Base-by-base conservation (phyloP, 257 asterid species). In the Rauvolfia tetraphylla region DNA sequence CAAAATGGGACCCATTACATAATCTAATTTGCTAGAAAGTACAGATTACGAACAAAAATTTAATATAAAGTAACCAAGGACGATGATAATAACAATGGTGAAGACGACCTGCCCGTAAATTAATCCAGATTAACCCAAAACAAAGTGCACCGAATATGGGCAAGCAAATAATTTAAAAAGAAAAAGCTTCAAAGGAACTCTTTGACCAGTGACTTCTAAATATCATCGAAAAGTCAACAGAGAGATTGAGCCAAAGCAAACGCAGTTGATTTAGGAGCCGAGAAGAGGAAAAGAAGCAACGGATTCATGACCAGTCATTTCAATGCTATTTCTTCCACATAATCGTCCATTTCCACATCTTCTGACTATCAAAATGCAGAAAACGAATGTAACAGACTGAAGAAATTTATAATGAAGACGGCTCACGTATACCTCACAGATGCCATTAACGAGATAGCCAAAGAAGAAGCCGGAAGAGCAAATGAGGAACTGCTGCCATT, bases 401-500 rank as follows among this genome's bases (percentile, higher is more conserved):
- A 13, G 15, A 22, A 17, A 33, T 18, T 7, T 22, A 0, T 68
- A 1, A 6, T 39, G 76, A 34, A 41, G 61, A 42, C 27, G 25
- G 17, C 29, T 17, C 39, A 7, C 38, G 74, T 31, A 72, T 80
- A 91, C 98, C 98, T 92, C 98, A 73, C 98, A 95, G 75, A 95
- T 74, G 75, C 98, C 98, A 78, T 92, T 92, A 56, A 95, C 89
- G 57, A 95, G 98, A 81, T 91, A 94, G 7, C 98, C 98, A 68
- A 95, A 92, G 92, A 92, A 92, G 80, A 95, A 95, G 51, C 98
- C 98, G 68, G 97, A 84, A 53, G 96, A 90, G 68, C 98, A 94
- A 62, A 94, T 84, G 51, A 92, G 78, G 59, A 94, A 94, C 83
- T 92, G 98, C 76, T 94, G 96, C 97, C 97, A 94, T 71, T 79